Evolutionary conservation across 1,139 yeast species (phyloP), one percentile per base, ranked within the genome.

Genomic region (Yamadazyma pseudoaaseri): DNA sequence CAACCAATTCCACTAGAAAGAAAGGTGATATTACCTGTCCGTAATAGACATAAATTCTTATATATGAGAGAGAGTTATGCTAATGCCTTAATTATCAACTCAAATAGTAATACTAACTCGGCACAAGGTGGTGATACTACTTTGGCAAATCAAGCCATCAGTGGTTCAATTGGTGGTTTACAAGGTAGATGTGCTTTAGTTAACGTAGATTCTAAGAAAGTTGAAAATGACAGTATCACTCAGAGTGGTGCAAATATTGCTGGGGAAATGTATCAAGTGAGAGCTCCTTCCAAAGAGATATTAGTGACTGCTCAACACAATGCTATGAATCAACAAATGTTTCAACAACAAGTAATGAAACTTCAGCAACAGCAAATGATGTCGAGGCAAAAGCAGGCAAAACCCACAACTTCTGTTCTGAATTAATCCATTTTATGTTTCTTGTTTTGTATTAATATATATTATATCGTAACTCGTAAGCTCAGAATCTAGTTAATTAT

Each of bases 41-140:
- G 86, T 35, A 62, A 77, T 41, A 77, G 95, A 44, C 81, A 81
- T 29, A 72, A 79, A 37, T 86, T 85, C 49, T 69, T 89, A 42
- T 75, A 89, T 42, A 84, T 86, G 82, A 72, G 97, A 47, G 92
- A 84, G 53, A 80, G 83, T 70, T 82, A 83, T 60, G 89, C 90
- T 3, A 70, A 73, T 45, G 78, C 81, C 3, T 62, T 77, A 16
- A 63, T 79, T 6, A 60, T 61, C 18, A 55, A 62, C 27, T 30
- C 33, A 20, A 30, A 30, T 13, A 62, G 65, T 2, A 58, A 54
- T 33, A 57, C 48, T 35, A 49, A 44, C 26, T 29, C 48, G 33
- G 17, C 29, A 13, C 33, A 30, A 25, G 44, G 37, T 21, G 46
- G 50, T 27, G 72, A 65, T 26, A 70, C 64, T 42, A 69, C 74